These are phyloP conservation scores for Syzygium jambos DNA, from an alignment of 345 rosid species.

Conservation along the genomic window DNA sequence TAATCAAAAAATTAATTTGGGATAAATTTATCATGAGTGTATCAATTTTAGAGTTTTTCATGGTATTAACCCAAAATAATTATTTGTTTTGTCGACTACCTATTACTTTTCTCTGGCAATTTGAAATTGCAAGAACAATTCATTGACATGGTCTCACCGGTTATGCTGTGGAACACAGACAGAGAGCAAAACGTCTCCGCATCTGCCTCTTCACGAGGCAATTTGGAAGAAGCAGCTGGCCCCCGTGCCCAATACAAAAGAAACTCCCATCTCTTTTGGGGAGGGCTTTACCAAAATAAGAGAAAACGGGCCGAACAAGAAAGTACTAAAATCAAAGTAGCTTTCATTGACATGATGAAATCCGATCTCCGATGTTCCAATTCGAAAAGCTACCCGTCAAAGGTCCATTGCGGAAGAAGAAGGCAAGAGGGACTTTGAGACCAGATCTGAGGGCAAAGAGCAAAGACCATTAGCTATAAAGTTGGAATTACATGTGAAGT, in stretches of 20 bases:
- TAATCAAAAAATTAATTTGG: no score
- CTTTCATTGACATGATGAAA: background rate
- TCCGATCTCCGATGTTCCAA: background rate
- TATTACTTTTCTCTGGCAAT: background rate
- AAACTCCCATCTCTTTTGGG: background rate
- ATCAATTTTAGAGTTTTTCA: no score
- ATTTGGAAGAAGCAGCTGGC: background rate
- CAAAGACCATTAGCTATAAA: background rate
- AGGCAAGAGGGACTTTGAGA: background rate
- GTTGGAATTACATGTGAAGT: background rate
- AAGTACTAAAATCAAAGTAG: background rate
- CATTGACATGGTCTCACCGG: background rate
- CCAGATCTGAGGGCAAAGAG: background rate
- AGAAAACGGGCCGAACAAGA: background rate
- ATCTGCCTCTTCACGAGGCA: background rate
- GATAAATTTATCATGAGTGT: no score
- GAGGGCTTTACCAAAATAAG: background rate
- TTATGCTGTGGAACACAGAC: background rate
- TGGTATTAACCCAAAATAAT: background rate
- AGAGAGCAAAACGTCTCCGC: background rate
- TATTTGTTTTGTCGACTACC: accelerated
- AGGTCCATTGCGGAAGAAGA: background rate
- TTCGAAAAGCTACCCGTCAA: background rate
- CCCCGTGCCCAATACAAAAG: background rate
- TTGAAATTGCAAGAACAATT: background rate